These are phyloP conservation scores for Galeopsis tetrahit DNA, from an alignment of 257 asterid species.

Conservation along the genomic window DNA sequence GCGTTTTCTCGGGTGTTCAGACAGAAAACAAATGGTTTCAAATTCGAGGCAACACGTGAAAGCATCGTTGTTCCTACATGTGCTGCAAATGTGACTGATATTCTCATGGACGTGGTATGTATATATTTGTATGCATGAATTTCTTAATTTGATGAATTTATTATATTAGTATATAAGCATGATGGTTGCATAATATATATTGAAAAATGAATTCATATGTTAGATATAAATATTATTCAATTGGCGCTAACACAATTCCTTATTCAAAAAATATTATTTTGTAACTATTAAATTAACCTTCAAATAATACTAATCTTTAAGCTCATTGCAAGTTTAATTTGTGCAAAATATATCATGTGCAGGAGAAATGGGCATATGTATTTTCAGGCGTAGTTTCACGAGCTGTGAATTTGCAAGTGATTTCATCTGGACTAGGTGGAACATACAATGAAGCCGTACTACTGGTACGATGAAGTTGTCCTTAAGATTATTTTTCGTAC, in stretches of 20 bases:
- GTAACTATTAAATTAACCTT: no score
- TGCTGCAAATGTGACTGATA: constrained; percentile 35
- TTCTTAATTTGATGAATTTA: not conserved
- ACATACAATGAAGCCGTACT: constrained; percentile 45
- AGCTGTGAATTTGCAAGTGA: constrained; percentile 39
- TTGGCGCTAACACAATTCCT: no score
- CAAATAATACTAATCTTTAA: no score
- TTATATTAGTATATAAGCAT: not conserved
- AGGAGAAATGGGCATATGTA: constrained; percentile 50
- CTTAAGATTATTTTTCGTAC: constrained; percentile 12
- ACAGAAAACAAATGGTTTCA: constrained; percentile 26
- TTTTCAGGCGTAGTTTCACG: constrained; percentile 50
- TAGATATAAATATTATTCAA: no score
- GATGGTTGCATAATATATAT: not conserved
- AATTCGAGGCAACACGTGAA: constrained; percentile 42
- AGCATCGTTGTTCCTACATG: constrained; percentile 23
- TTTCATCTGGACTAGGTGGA: constrained; percentile 48
- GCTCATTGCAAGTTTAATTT: no score
- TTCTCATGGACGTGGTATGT: constrained; percentile 58
- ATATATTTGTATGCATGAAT: not conserved
- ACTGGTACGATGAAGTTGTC: constrained; percentile 39
- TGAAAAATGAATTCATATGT: no score
- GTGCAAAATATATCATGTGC: constrained; percentile 9
- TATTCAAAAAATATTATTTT: no score
- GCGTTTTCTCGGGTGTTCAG: constrained; percentile 35